Evolutionary conservation across 139 green algal species (phyloP).

Genomic region (Auxenochlorella protothecoides): DNA sequence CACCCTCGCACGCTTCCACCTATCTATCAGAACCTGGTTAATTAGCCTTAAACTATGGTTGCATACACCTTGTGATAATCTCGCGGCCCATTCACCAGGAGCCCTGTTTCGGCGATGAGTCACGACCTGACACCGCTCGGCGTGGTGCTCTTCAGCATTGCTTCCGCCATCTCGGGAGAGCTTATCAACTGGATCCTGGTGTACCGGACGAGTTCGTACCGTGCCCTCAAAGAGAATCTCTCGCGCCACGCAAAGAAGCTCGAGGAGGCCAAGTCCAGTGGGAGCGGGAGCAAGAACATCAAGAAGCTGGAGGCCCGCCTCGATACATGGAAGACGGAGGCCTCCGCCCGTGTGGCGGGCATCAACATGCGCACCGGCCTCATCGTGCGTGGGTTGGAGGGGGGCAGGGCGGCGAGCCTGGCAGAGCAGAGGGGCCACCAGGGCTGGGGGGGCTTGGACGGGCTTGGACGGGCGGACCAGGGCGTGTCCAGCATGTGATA

Average conservation of each 20-base stretch:
- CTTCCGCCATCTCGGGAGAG: slow-evolving; percentile 1
- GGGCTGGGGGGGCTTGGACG: too few relatives aligned
- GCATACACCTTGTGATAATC: too few relatives aligned
- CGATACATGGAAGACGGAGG: slow-evolving; percentile 11
- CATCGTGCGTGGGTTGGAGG: slow-evolving; percentile 4
- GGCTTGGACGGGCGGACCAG: too few relatives aligned
- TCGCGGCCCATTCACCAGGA: too few relatives aligned
- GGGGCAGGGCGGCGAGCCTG: too few relatives aligned
- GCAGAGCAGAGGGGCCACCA: too few relatives aligned
- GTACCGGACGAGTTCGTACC: slow-evolving; percentile 18
- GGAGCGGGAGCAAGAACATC: slow-evolving; percentile 8
- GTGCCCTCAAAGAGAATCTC: slow-evolving; percentile 16
- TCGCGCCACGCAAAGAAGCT: slow-evolving; percentile 6
- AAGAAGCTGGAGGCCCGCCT: slow-evolving; percentile 20
- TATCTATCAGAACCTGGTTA: too few relatives aligned
- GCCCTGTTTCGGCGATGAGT: too few relatives aligned
- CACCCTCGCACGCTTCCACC: too few relatives aligned
- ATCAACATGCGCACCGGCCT: slow-evolving; percentile 14
- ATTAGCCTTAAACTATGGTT: too few relatives aligned
- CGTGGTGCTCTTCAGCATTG: too few relatives aligned
- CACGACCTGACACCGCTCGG: too few relatives aligned
- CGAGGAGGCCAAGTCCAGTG: slow-evolving; percentile 11
- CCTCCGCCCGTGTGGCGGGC: slow-evolving; percentile 2
- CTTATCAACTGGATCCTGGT: slow-evolving; percentile 16
- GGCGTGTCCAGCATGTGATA: not conserved